A percentile compares a stretch with the other conserved stretches of the same genome.
These are phyloP conservation scores for Russula compacta DNA, from an alignment of 768 basidiomycete species.

Conservation along the genomic window DNA sequence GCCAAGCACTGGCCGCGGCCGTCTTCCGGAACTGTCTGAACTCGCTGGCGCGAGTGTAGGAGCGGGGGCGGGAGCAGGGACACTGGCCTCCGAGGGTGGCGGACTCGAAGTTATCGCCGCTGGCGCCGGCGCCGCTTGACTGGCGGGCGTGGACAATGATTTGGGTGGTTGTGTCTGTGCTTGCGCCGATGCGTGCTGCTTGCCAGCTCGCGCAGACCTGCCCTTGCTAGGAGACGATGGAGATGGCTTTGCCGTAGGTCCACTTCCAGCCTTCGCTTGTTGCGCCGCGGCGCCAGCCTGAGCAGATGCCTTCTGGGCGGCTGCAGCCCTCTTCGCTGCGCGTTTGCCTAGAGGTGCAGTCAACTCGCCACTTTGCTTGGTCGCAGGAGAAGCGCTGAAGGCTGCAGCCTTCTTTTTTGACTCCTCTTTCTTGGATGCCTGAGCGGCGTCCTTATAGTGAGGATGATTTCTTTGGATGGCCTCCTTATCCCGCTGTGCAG, in stretches of 20 bases:
- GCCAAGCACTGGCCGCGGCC: slow-evolving; percentile 47
- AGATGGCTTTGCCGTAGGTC: neutral
- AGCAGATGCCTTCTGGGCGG: slow-evolving; percentile 5
- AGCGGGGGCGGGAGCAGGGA: neutral
- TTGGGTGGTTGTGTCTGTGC: slow-evolving; percentile 5
- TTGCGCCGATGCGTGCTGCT: neutral
- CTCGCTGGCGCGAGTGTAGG: slow-evolving; percentile 11
- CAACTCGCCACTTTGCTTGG: slow-evolving; percentile 21
- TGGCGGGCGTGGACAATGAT: neutral
- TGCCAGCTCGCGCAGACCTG: slow-evolving; percentile 10
- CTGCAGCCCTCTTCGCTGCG: slow-evolving; percentile 28
- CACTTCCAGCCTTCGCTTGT: slow-evolving; percentile 3
- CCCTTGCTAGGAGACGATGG: slow-evolving; percentile 2
- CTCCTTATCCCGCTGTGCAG: slow-evolving; percentile 59
- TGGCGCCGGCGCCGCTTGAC: neutral
- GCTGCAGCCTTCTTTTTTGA: slow-evolving; percentile 29
- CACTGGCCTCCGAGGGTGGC: neutral
- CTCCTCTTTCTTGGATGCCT: slow-evolving; percentile 34
- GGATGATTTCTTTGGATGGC: slow-evolving; percentile 62
- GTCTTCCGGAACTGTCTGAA: slow-evolving; percentile 30
- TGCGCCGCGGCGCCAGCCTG: slow-evolving; percentile 4
- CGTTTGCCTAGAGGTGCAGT: slow-evolving; percentile 29
- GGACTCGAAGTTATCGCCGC: neutral
- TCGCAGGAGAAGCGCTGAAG: slow-evolving; percentile 16
- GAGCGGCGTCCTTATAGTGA: slow-evolving; percentile 50